A percentile compares a stretch with the other conserved stretches of the same genome.
phyloP scores from a whole-genome alignment of 1,284 basidiomycete species.

The Rhodotorula mucilaginosa region DNA sequence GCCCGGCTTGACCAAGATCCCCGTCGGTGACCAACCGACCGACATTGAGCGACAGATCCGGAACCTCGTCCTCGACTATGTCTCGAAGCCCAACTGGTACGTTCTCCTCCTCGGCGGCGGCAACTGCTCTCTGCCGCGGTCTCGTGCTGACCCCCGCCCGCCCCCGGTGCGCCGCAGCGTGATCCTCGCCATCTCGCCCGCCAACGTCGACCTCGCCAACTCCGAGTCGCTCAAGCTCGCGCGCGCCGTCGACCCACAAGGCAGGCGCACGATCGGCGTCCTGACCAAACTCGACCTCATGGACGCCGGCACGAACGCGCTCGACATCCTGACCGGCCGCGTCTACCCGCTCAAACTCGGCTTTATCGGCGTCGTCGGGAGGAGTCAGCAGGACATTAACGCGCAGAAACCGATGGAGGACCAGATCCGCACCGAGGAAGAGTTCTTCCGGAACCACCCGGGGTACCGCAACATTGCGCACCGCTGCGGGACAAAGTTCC shows the following conservation, averaged over 20 bases:
- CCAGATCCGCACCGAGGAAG: slow-evolving; percentile 78
- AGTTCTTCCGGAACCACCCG: slow-evolving; percentile 87
- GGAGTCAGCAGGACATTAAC: slow-evolving; percentile 97
- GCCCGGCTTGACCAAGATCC: slow-evolving; percentile 95
- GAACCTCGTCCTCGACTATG: slow-evolving; percentile 87
- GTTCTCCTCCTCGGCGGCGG: slow-evolving; percentile 41
- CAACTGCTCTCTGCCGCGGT: neutral
- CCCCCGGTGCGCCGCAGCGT: slow-evolving; percentile 58
- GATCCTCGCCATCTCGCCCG: slow-evolving; percentile 91
- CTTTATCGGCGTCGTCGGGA: slow-evolving; percentile 96
- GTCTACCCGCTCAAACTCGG: slow-evolving; percentile 97
- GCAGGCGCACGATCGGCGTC: slow-evolving; percentile 91
- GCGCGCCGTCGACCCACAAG: slow-evolving; percentile 90
- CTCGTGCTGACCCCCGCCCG: neutral
- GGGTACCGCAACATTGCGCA: slow-evolving; percentile 95
- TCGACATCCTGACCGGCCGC: slow-evolving; percentile 92
- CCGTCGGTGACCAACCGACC: slow-evolving; percentile 69
- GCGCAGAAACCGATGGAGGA: slow-evolving; percentile 80
- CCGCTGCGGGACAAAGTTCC: slow-evolving; percentile 92
- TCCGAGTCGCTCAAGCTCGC: slow-evolving; percentile 97
- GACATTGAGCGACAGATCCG: slow-evolving; percentile 98
- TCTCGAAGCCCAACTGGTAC: slow-evolving; percentile 92
- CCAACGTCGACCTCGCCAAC: slow-evolving; percentile 97
- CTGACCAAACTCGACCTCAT: slow-evolving; percentile 97
- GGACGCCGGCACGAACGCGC: slow-evolving; percentile 96